phyloP scores from a whole-genome alignment of 2,329 filamentous ascomycete genomes.

The Esteya vermicola region DNA sequence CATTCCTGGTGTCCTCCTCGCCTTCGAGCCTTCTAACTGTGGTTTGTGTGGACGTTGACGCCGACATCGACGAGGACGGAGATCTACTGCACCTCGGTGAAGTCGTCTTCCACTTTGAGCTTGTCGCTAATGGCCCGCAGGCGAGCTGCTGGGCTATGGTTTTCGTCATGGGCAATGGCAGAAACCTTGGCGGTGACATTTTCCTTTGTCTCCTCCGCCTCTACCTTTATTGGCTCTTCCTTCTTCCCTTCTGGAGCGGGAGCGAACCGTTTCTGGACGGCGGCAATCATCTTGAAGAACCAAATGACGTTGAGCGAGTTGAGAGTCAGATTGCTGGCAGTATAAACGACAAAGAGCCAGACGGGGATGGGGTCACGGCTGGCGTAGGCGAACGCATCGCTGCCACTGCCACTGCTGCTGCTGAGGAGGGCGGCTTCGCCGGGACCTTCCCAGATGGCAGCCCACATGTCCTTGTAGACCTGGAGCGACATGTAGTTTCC shows the following conservation, averaged over 20 bases:
- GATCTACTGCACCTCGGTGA: slow-evolving; percentile 12
- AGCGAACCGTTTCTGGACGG: slow-evolving; percentile 62
- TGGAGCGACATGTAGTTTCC: slow-evolving; percentile 58
- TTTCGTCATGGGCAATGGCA: neutral
- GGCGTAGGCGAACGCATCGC: slow-evolving; percentile 41
- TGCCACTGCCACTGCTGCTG: slow-evolving; percentile 15
- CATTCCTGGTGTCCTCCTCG: neutral
- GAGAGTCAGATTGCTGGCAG: slow-evolving; percentile 55
- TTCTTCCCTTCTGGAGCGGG: slow-evolving; percentile 21
- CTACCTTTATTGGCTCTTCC: slow-evolving; percentile 6
- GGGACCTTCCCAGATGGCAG: slow-evolving; percentile 32
- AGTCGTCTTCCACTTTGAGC: slow-evolving; percentile 10
- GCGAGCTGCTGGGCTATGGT: slow-evolving; percentile 9
- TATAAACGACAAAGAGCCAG: slow-evolving; percentile 56
- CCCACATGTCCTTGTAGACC: slow-evolving; percentile 58
- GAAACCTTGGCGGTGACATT: slow-evolving; percentile 14
- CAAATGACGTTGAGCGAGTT: slow-evolving; percentile 72
- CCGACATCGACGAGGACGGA: no score
- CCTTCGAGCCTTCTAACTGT: neutral
- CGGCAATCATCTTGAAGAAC: slow-evolving; percentile 77
- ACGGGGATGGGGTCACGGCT: slow-evolving; percentile 41
- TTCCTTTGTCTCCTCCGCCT: slow-evolving; percentile 7
- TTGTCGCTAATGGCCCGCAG: slow-evolving; percentile 9
- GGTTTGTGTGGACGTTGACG: no score
- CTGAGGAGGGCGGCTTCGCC: slow-evolving; percentile 16